Conservation (phyloP, 75 land plant species). For the Pinus tabuliformis region DNA sequence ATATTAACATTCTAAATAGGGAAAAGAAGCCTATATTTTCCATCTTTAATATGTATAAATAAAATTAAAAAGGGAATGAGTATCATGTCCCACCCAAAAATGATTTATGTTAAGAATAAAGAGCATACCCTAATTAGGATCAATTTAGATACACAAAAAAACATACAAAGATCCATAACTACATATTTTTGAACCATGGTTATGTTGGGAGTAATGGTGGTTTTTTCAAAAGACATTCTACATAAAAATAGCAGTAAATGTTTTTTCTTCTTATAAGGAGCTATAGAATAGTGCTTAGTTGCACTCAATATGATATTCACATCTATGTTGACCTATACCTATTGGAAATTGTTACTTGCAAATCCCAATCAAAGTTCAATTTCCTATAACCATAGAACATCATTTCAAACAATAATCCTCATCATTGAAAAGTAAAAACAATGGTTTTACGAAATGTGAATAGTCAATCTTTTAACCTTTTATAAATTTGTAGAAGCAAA, state of each 20-base stretch:
- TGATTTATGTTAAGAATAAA: conserved; percentile 16
- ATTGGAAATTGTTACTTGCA: conserved; percentile 51
- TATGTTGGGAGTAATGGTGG: conserved; percentile 72
- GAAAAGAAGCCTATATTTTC: conserved; percentile 69
- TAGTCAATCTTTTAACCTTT: no score
- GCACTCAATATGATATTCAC: conserved; percentile 36
- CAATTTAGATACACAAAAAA: background rate
- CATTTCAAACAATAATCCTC: no score
- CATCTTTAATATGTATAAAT: conserved; percentile 18
- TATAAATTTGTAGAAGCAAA: no score
- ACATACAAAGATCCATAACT: conserved; percentile 13
- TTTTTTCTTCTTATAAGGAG: conserved; percentile 78
- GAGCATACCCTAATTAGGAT: background rate
- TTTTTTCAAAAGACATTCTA: conserved; percentile 77
- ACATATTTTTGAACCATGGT: conserved; percentile 70
- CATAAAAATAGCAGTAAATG: conserved; percentile 67
- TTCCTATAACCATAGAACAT: conserved; percentile 26
- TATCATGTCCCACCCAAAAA: background rate
- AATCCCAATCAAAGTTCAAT: conserved; percentile 59
- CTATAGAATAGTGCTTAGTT: conserved; percentile 74
- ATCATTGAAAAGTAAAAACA: no score
- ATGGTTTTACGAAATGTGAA: no score
- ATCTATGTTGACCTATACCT: conserved; percentile 43
- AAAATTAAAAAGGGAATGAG: background rate
- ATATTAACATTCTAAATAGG: conserved; percentile 53